Evolutionary conservation across 1,284 basidiomycete species (phyloP).

Genomic region (Polyporus tsugae): DNA sequence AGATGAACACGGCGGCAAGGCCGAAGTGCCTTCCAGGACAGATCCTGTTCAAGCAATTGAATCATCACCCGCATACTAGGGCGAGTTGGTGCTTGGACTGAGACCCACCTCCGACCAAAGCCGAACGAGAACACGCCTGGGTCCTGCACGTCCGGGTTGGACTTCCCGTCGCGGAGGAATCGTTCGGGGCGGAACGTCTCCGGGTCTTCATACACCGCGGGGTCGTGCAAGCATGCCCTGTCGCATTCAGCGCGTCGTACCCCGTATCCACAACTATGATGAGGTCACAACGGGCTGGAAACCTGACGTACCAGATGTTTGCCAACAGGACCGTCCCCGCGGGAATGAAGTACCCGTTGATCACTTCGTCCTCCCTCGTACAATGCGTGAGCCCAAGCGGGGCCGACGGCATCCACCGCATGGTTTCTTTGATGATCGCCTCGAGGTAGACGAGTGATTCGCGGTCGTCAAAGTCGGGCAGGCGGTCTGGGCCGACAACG

Average conservation of each 20-base stretch:
- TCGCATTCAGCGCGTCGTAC: neutral
- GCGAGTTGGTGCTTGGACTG: neutral
- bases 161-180: constrained; percentile 22
- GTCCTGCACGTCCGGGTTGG: constrained; percentile 18
- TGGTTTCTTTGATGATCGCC: constrained; percentile 11
- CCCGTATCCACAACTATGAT: neutral
- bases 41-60: constrained; percentile 11
- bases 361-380: constrained; percentile 18
- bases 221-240: constrained; percentile 33
- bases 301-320: constrained; percentile 28
- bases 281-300: neutral
- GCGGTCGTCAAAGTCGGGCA: constrained; percentile 30
- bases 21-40: constrained; percentile 29
- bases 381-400: constrained; percentile 22
- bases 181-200: constrained; percentile 31
- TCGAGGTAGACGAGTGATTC: constrained; percentile 35
- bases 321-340: constrained; percentile 29
- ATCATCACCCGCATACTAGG: no score
- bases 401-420: constrained; percentile 25
- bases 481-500: constrained; percentile 38
- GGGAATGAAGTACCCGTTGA: constrained; percentile 32
- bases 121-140: constrained; percentile 34
- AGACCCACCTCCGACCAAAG: constrained; percentile 26
- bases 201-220: constrained; percentile 28
- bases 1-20: constrained; percentile 22